These are phyloP conservation scores for Plantago coronopus DNA, from an alignment of 305 asterid genomes.

Conservation along the genomic window DNA sequence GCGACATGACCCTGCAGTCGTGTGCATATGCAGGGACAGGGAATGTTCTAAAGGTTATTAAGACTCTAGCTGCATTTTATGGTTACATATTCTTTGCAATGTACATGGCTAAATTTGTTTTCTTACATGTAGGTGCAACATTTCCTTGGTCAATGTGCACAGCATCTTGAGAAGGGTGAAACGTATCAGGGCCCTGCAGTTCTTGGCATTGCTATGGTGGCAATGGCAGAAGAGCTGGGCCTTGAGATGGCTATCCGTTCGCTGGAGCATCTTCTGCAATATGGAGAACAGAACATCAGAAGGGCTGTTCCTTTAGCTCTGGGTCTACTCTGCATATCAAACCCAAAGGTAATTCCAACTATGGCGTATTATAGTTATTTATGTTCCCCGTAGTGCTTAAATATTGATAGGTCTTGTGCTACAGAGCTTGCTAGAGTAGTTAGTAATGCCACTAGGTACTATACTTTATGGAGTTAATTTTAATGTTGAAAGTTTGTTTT, in stretches of 20 bases:
- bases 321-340: slow-evolving; percentile 92
- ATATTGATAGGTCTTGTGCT: too few relatives aligned
- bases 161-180: slow-evolving; percentile 87
- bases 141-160: slow-evolving; percentile 89
- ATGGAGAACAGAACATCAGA: slow-evolving; percentile 88
- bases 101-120: slow-evolving; percentile 21
- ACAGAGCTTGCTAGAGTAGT: too few relatives aligned
- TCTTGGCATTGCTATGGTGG: slow-evolving; percentile 97
- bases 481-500: too few relatives aligned
- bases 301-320: slow-evolving; percentile 91
- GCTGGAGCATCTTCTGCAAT: slow-evolving; percentile 88
- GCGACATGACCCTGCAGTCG: slow-evolving; percentile 88
- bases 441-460: too few relatives aligned
- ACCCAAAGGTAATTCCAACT: slow-evolving; percentile 61
- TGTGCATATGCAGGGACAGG: slow-evolving; percentile 99
- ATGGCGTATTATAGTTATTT: too few relatives aligned
- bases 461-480: too few relatives aligned
- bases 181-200: slow-evolving; percentile 91
- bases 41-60: slow-evolving; percentile 88
- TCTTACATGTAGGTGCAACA: slow-evolving; percentile 66
- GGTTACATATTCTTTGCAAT: background rate
- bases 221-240: slow-evolving; percentile 97
- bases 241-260: slow-evolving; percentile 95
- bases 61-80: slow-evolving; percentile 16
- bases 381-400: too few relatives aligned